Conservation (phyloP, 1,139 yeast species). For the Blastobotrys capitulatus region DNA sequence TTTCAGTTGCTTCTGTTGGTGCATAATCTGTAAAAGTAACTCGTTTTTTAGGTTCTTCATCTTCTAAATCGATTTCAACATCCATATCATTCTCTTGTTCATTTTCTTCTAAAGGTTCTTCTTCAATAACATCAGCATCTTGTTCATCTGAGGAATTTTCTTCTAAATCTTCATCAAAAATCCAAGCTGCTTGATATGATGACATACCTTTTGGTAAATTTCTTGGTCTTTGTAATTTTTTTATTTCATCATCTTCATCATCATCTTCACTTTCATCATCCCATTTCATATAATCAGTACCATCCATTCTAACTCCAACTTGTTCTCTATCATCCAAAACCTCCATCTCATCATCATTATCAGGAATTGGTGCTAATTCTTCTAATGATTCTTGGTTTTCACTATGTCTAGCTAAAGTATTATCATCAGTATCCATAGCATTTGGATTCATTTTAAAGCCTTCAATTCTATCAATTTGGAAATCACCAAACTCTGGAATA, state of each 20-base stretch:
- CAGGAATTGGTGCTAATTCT: conserved; percentile 51
- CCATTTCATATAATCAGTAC: conserved; percentile 52
- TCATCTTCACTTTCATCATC: conserved; percentile 23
- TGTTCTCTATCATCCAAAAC: conserved; percentile 41
- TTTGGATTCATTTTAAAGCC: conserved; percentile 20
- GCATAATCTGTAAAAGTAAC: conserved; percentile 28
- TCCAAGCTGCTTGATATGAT: conserved; percentile 92
- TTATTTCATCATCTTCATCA: conserved; percentile 20
- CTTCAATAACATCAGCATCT: conserved; percentile 49
- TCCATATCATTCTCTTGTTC: conserved; percentile 38
- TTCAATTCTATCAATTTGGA: conserved; percentile 58
- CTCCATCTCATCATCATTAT: conserved; percentile 37
- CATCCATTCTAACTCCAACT: conserved; percentile 66
- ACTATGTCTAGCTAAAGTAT: conserved; percentile 39
- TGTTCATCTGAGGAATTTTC: conserved; percentile 37
- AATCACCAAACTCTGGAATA: conserved; percentile 87
- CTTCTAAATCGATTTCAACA: conserved; percentile 31
- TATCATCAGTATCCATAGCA: conserved; percentile 34
- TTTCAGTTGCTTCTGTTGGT: conserved; percentile 52
- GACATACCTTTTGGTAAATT: conserved; percentile 84
- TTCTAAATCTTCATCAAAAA: conserved; percentile 52
- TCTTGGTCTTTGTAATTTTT: conserved; percentile 25
- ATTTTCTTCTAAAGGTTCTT: conserved; percentile 47
- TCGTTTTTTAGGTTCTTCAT: conserved; percentile 16
- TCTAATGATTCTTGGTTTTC: conserved; percentile 61